A percentile compares a stretch with the other conserved stretches of the same genome.
These are phyloP conservation scores for Phalaenopsis aphrodite DNA, from an alignment of 106 monocot genomes.

Conservation along the genomic window DNA sequence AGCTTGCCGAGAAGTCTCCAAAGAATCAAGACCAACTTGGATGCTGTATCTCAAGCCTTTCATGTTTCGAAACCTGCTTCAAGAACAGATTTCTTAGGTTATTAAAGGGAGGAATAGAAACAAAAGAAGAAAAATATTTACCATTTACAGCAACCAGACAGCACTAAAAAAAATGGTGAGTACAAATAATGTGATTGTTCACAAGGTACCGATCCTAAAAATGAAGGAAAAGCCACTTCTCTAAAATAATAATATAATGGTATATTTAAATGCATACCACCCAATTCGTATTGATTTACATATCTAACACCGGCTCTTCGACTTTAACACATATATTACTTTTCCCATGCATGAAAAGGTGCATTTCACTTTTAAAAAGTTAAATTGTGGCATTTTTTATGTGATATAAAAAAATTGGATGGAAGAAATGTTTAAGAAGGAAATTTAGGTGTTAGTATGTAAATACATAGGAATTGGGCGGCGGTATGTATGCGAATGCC, in stretches of 20 bases:
- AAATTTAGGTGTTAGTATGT: too few species aligned
- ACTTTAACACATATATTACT: too few species aligned
- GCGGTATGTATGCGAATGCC: too few species aligned
- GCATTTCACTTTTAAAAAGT: too few species aligned
- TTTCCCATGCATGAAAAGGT: too few species aligned
- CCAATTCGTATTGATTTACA: too few species aligned
- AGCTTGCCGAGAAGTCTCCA: slow-evolving; percentile 60
- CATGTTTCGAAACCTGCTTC: slow-evolving; percentile 43
- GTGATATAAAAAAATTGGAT: too few species aligned
- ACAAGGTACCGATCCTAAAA: background rate
- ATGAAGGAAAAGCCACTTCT: background rate
- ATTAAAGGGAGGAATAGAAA: background rate
- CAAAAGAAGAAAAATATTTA: background rate
- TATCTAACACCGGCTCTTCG: too few species aligned
- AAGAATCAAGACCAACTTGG: slow-evolving; percentile 69
- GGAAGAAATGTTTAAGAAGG: too few species aligned
- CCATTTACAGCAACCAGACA: background rate
- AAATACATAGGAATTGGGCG: too few species aligned
- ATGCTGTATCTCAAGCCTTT: slow-evolving; percentile 59
- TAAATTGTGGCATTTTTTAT: too few species aligned
- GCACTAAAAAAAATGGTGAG: background rate
- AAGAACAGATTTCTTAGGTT: background rate
- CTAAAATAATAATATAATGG: background rate
- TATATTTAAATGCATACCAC: background rate
- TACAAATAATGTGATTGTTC: background rate